These are phyloP conservation scores for Malania oleifera DNA, from an alignment of 164 flowering plant species.

Conservation along the genomic window DNA sequence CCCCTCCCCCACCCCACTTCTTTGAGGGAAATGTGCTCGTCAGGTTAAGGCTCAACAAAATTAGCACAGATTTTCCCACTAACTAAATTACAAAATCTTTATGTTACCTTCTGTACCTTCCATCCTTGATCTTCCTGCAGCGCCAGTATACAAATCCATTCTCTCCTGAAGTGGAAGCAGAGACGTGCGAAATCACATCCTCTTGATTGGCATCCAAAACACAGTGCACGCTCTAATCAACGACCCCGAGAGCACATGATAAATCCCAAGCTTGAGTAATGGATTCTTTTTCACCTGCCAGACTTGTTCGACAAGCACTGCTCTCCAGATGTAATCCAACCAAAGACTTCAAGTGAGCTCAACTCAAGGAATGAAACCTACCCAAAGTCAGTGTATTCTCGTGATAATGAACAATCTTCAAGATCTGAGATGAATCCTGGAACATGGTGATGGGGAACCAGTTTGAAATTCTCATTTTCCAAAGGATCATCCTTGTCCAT, in stretches of 20 bases:
- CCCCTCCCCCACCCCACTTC: background rate
- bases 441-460: conserved; percentile 25
- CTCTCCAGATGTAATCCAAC: background rate
- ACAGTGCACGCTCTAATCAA: background rate
- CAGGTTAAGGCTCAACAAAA: conserved; percentile 9
- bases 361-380: conserved; percentile 16
- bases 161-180: too few relatives aligned
- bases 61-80: conserved; percentile 13
- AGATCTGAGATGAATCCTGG: conserved; percentile 38
- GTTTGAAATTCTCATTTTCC: conserved; percentile 15
- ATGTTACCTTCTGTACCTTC: conserved; percentile 1
- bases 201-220: background rate
- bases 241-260: background rate
- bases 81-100: conserved; percentile 7
- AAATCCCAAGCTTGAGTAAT: background rate
- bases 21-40: conserved; percentile 1
- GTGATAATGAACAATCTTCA: conserved; percentile 37
- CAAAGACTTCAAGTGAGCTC: background rate
- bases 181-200: background rate
- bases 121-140: background rate
- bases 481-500: conserved; percentile 18
- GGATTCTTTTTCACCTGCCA: background rate
- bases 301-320: too few relatives aligned
- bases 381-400: conserved; percentile 48
- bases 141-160: too few relatives aligned